Base-by-base conservation (phyloP, 169 alveolate species). In the Plasmodium chabaudi region DNA sequence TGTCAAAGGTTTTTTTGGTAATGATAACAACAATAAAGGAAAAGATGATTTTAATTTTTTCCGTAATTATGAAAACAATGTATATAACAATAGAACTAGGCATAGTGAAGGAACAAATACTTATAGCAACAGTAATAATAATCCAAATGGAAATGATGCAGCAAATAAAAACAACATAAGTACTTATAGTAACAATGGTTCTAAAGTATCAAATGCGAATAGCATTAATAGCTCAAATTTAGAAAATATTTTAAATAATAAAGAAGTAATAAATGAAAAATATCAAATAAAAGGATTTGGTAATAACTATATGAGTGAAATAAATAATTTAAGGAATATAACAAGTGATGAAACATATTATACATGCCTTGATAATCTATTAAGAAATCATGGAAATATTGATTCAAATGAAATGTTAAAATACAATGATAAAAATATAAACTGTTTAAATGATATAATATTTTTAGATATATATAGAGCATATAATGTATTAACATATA, bases 331-430 rank as follows among this genome's bases (percentile, higher is more conserved):
- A 49, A 68, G 74, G 51, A 86, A 70, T 70, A 86, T 86, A 27
- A 86, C 63, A 57, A 86, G 60, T 47, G 91, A 86, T 70, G 87
- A 86, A 39, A 86, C 91, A 21, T 86, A 86, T 70, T 69, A 53
- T 51, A 70, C 87, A 0, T 86, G 91, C 27, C 87, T 86, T 25
- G 91, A 86, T 69, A 86, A 86, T 73, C 57, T 86, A 42, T 65
- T 86, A 86, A 59, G 91, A 61, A 86, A 86, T 70, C 91, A 86
- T 71, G 91, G 91, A 70, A 86, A 86, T 47, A 86, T 86, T n/a
- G 91, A 86, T 69, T 69, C 87, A 2, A 60, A 86, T 59, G 91
- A 86, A 47, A 86, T 86, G 91, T 10, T 69, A 69, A 86, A 86
- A 70, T 86, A 86, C 71, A 86, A 86, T 65, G 91, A 86, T 47